Evolutionary conservation across 2,329 filamentous ascomycete species (phyloP).

Genomic region (Ilyonectria sp.): DNA sequence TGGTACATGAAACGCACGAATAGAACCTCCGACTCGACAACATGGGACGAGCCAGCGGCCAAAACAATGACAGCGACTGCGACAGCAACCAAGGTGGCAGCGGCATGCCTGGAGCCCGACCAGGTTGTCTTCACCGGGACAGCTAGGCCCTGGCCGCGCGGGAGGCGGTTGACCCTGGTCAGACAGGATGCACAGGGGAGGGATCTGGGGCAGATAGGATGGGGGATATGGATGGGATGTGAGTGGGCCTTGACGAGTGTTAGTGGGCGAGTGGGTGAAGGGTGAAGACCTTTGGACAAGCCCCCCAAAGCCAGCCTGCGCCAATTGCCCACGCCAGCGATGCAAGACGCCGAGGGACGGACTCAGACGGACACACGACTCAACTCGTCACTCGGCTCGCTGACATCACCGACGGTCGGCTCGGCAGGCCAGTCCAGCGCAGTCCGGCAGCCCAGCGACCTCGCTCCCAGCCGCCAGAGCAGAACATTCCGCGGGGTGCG

Average conservation of each 20-base stretch:
- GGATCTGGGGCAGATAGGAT: conserved; percentile 38
- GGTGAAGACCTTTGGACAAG: neutral
- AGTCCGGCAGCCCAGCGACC: conserved; percentile 12
- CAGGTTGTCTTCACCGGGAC: conserved; percentile 34
- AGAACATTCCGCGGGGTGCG: conserved; percentile 8
- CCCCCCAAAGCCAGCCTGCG: conserved; percentile 8
- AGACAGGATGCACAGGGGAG: conserved; percentile 11
- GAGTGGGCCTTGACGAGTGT: conserved; percentile 17
- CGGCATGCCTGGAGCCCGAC: conserved; percentile 22
- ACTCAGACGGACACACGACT: conserved; percentile 34
- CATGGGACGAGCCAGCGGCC: conserved; percentile 1
- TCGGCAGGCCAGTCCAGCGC: conserved; percentile 10
- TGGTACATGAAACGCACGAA: conserved; percentile 24
- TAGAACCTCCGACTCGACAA: neutral
- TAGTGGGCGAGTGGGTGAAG: conserved; percentile 5
- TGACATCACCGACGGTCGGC: conserved; percentile 44
- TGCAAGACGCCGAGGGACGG: conserved; percentile 15
- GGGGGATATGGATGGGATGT: conserved; percentile 30
- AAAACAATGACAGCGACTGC: conserved; percentile 27
- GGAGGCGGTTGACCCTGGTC: conserved; percentile 38
- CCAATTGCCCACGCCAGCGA: conserved; percentile 10
- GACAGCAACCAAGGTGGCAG: conserved; percentile 21
- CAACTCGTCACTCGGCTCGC: conserved; percentile 30
- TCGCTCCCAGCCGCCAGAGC: neutral
- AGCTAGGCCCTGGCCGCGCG: conserved; percentile 27